Conservation (phyloP, 495 filamentous ascomycete species). For the Cercophora scortea region DNA sequence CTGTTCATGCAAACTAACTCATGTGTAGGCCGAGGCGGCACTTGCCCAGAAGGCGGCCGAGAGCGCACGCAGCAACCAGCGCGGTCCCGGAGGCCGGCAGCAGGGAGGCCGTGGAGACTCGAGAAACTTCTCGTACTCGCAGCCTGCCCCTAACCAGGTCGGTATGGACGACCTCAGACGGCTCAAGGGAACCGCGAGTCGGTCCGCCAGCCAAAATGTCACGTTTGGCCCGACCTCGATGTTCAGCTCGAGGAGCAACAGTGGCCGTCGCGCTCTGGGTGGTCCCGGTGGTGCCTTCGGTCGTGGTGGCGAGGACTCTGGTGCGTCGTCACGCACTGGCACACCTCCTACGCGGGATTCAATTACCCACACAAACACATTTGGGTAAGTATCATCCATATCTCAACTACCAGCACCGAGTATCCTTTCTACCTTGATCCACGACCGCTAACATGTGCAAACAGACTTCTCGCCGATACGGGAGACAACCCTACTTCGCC, state of each 20-base stretch:
- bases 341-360: slow-evolving; percentile 73
- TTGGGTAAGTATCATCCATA: slow-evolving; percentile 60
- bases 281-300: slow-evolving; percentile 63
- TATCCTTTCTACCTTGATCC: slow-evolving; percentile 10
- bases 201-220: slow-evolving; percentile 50
- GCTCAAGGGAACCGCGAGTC: slow-evolving; percentile 52
- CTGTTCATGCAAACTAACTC: slow-evolving; percentile 5
- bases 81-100: slow-evolving; percentile 57
- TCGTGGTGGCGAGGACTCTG: slow-evolving; percentile 63
- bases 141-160: slow-evolving; percentile 65
- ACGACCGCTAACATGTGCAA: slow-evolving; percentile 14
- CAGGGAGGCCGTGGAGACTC: slow-evolving; percentile 77
- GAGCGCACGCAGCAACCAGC: slow-evolving; percentile 49
- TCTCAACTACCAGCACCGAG: too few species aligned
- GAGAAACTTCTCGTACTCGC: slow-evolving; percentile 66
- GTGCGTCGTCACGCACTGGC: slow-evolving; percentile 73
- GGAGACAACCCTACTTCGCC: slow-evolving; percentile 52
- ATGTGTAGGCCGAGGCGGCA: slow-evolving; percentile 50
- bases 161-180: slow-evolving; percentile 83
- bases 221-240: slow-evolving; percentile 74
- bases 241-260: slow-evolving; percentile 73
- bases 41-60: slow-evolving; percentile 63
- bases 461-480: slow-evolving; percentile 42
- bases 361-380: slow-evolving; percentile 71
- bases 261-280: slow-evolving; percentile 59